Evolutionary conservation across 495 filamentous ascomycete species (phyloP).

Genomic region (Lichina pygmaea): DNA sequence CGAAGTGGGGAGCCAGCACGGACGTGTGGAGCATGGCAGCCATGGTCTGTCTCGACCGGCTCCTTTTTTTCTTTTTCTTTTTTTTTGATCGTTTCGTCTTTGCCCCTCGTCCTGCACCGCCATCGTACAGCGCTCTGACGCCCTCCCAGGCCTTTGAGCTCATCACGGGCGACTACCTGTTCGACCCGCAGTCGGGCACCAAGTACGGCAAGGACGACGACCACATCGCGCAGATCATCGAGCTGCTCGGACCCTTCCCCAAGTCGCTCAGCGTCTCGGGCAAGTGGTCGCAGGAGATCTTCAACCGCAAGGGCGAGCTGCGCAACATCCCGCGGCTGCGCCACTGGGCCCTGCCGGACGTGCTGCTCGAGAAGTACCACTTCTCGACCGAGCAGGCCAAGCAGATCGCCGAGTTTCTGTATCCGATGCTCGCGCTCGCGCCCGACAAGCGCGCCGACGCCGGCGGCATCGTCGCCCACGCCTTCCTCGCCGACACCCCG

Average conservation of each 20-base stretch:
- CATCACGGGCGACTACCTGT: slow-evolving; percentile 95
- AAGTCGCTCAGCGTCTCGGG: slow-evolving; percentile 72
- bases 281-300: slow-evolving; percentile 97
- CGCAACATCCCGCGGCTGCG: slow-evolving; percentile 92
- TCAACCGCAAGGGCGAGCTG: slow-evolving; percentile 91
- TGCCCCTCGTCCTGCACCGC: background rate
- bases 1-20: slow-evolving; percentile 95
- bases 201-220: slow-evolving; percentile 99
- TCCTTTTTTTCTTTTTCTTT: background rate
- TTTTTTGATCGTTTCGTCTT: no score
- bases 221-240: slow-evolving; percentile 97
- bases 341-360: slow-evolving; percentile 88
- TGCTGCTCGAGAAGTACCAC: slow-evolving; percentile 91
- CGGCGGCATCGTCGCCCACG: slow-evolving; percentile 70
- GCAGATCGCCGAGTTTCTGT: slow-evolving; percentile 60
- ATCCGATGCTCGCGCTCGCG: slow-evolving; percentile 75
- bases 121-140: no score
- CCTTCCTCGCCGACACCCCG: slow-evolving; percentile 53
- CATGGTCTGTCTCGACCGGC: slow-evolving; percentile 39
- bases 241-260: slow-evolving; percentile 81
- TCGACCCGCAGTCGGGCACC: slow-evolving; percentile 94
- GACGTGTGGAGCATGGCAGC: slow-evolving; percentile 99
- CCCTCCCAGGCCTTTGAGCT: slow-evolving; percentile 73
- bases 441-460: slow-evolving; percentile 82
- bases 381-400: slow-evolving; percentile 53